phyloP scores from a whole-genome alignment of 768 basidiomycete genomes.

The Lentinula sp. region DNA sequence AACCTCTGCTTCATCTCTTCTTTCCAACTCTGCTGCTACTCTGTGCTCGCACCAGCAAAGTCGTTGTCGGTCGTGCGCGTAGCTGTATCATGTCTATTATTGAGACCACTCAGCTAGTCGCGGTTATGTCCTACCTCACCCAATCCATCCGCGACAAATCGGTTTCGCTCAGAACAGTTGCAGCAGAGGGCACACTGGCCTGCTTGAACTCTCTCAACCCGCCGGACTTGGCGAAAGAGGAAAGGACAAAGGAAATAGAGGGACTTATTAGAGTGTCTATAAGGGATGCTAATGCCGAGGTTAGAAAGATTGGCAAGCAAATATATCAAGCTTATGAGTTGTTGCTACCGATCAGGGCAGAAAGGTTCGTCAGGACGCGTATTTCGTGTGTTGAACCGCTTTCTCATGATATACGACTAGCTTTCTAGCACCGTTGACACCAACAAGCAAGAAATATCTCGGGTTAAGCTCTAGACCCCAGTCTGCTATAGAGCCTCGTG shows the following conservation, averaged over 20 bases:
- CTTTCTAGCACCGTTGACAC: conserved; percentile 68
- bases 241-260: conserved; percentile 61
- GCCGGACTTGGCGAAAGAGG: conserved; percentile 69
- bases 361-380: conserved; percentile 35
- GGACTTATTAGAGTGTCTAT: conserved; percentile 59
- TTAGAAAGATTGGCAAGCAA: conserved; percentile 61
- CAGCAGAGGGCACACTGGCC: conserved; percentile 58
- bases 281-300: conserved; percentile 69
- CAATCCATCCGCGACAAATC: conserved; percentile 67
- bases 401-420: conserved; percentile 27
- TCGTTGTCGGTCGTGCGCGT: conserved; percentile 62
- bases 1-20: conserved; percentile 59
- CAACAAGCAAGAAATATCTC: conserved; percentile 72
- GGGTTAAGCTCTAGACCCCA: conserved; percentile 24
- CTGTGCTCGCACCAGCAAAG: conserved; percentile 74
- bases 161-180: conserved; percentile 50
- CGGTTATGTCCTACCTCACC: conserved; percentile 54
- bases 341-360: conserved; percentile 61
- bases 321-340: conserved; percentile 74
- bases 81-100: conserved; percentile 55
- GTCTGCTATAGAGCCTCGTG: conserved; percentile 16
- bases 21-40: conserved; percentile 62
- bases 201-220: conserved; percentile 76
- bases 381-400: not conserved
- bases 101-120: conserved; percentile 60